Evolutionary conservation across 176 grass and related monocot genomes (phyloP).

Genomic region (Phoenix dactylifera): DNA sequence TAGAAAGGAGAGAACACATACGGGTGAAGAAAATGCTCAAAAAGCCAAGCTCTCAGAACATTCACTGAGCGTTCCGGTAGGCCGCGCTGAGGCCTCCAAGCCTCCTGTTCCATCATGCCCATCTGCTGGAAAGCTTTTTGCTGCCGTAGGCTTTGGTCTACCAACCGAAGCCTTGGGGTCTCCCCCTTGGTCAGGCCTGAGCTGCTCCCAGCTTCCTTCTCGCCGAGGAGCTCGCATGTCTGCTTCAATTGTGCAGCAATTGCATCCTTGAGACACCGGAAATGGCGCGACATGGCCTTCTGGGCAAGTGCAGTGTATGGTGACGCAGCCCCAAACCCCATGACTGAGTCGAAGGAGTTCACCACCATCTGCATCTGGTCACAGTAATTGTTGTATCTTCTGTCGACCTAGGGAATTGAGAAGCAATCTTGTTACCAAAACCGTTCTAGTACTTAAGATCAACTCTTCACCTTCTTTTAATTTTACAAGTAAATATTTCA

Average conservation of each 20-base stretch:
- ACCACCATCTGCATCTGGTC: conserved; percentile 99
- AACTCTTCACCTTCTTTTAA: too few relatives aligned
- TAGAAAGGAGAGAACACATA: conserved; percentile 24
- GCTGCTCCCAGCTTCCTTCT: conserved; percentile 72
- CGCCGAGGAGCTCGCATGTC: conserved; percentile 69
- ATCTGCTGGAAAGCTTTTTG: conserved; percentile 98
- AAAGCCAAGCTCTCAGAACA: conserved; percentile 80
- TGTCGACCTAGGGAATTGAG: conserved; percentile 52
- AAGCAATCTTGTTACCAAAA: neutral
- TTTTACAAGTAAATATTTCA: too few relatives aligned
- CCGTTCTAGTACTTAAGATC: too few relatives aligned
- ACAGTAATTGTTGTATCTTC: conserved; percentile 99
- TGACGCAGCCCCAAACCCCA: conserved; percentile 86
- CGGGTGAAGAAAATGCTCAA: conserved; percentile 99
- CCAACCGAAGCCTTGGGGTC: conserved; percentile 71
- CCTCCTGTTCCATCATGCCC: conserved; percentile 99
- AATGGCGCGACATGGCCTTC: conserved; percentile 99
- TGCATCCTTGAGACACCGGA: conserved; percentile 95
- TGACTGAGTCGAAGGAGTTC: conserved; percentile 99
- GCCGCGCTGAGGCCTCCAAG: conserved; percentile 89
- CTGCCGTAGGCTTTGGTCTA: conserved; percentile 86
- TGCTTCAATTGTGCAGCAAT: conserved; percentile 57
- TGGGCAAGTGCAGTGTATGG: conserved; percentile 95
- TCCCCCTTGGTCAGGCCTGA: conserved; percentile 88
- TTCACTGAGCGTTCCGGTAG: conserved; percentile 86